These are phyloP conservation scores for Aspergillus flavus DNA, from an alignment of 2,329 filamentous ascomycete genomes.

Conservation along the genomic window DNA sequence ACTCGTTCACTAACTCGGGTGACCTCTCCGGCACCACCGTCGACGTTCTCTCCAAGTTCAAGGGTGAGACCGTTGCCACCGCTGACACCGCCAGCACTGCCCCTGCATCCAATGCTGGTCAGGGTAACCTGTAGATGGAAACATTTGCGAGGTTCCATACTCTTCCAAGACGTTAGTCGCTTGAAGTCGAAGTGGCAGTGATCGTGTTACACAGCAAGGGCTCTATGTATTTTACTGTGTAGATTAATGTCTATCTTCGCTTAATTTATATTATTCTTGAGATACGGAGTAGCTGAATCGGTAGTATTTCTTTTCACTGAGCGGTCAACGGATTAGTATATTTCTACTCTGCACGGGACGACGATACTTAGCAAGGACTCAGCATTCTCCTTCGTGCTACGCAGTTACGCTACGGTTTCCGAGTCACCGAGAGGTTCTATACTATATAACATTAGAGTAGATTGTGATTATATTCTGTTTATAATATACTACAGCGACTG, in stretches of 20 bases:
- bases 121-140: conserved; percentile 45
- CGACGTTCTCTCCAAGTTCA: conserved; percentile 54
- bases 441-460: not conserved
- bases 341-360: too few relatives aligned
- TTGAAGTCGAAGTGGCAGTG: not conserved
- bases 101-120: conserved; percentile 46
- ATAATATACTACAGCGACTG: too few relatives aligned
- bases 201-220: not conserved
- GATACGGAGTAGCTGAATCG: not conserved
- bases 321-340: too few relatives aligned
- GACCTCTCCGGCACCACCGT: conserved; percentile 45
- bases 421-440: too few relatives aligned
- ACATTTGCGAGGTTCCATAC: not conserved
- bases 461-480: not conserved
- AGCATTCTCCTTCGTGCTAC: too few relatives aligned
- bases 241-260: not conserved
- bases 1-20: conserved; percentile 47
- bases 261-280: not conserved
- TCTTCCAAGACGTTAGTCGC: not conserved
- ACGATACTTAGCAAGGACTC: too few relatives aligned
- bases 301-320: too few relatives aligned
- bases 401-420: too few relatives aligned
- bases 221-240: not conserved
- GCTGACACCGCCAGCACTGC: conserved; percentile 40
- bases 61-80: conserved; percentile 56